Evolutionary conservation across 2,329 filamentous ascomycete genomes (phyloP), one percentile per base, ranked within the genome.

Genomic region (Pleochaeta shiraiana): DNA sequence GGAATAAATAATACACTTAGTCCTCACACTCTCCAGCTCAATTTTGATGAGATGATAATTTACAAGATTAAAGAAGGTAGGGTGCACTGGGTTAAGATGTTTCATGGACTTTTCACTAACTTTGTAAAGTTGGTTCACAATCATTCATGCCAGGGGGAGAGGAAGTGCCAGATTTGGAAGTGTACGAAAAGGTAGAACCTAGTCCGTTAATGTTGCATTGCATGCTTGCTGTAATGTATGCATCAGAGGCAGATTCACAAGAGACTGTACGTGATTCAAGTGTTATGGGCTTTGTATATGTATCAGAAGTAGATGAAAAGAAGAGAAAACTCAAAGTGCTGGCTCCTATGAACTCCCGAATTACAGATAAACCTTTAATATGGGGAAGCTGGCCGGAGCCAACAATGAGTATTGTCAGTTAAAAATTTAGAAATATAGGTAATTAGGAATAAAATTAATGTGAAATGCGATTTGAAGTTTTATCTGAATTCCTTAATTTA

Each of bases 201-300:
- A 83, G 83, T 0, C 76, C 82, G 0, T 78, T 81, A 28, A 83
- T 97, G 75, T 82, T 89, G 67, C 90, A 95, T 71, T 88, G 86
- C 72, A 80, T 95, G 0, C 77, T 97, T 9, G 90, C 92, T 0
- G 85, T 98, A 64, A 90, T 95, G 74, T 84, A 90, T 71, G 90
- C 87, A 57, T 80, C 82, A 1, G 75, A 82, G 0, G 84, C 81
- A 59, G 90, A 93, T 66, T 76, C 81, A 0, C 81, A 86, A 6
- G 84, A 88, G 60, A 81, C 83, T 0, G 84, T 97, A 55, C 82
- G 89, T 14, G 86, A 91, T 69, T 84, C 90, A 7, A 87, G 86
- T 65, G 85, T 97, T 33, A 87, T 95, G 81, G 93, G 93, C 0
- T 98, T 95, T 71, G 81, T 96, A 33, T 96, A 95, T 71, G 87